Base-by-base conservation (phyloP, 2,329 filamentous ascomycete genomes). In the Thielaviopsis ethacetica region DNA sequence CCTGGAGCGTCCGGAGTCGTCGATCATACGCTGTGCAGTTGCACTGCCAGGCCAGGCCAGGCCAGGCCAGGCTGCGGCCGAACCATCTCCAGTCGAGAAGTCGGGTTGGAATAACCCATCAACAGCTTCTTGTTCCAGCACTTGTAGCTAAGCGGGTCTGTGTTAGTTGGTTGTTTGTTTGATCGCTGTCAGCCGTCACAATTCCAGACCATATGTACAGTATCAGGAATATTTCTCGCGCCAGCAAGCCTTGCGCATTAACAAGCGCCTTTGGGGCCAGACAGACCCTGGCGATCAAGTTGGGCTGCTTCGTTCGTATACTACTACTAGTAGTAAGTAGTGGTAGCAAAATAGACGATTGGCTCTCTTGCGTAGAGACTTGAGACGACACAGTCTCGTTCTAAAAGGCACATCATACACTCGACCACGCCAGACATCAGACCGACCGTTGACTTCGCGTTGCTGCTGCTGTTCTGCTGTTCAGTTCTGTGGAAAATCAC, bases 171-270 rank as follows among this genome's bases (percentile, higher is more conserved):
- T 41, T 17, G 9, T 44, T 34, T 53, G 56, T 58, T 58, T 58
- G 56, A 58, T 58, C 56, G 27, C 56, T 58, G 50, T 58, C 22
- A 58, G 44, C 21, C 49, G 56, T 58, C 56, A 58, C 56, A 58
- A 17, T 41, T 38, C 27, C 12, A 26, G 38, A 13, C n/a, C 22
- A 34, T 17, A 19, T 15, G 27, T 15, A 21, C 3, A 12, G 34
- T 41, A 41, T 41, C 34, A 41, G 34, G 34, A 41, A 41, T 12
- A n/a, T 41, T 6, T 41, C 15, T 12, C 15, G 3, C 13, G 9
- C 10, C 13, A 13, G 34, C 4, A 41, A 13, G 13, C 3, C 10
- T 3, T 5, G 34, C 34, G 34, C 34, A 41, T n/a, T 41, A 13
- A 17, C 34, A 12, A 41, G 34, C 34, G 34, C 34, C 34, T 41